Conservation (phyloP, 2,329 filamentous ascomycete species). For the Ceratocystis alfenasii region DNA sequence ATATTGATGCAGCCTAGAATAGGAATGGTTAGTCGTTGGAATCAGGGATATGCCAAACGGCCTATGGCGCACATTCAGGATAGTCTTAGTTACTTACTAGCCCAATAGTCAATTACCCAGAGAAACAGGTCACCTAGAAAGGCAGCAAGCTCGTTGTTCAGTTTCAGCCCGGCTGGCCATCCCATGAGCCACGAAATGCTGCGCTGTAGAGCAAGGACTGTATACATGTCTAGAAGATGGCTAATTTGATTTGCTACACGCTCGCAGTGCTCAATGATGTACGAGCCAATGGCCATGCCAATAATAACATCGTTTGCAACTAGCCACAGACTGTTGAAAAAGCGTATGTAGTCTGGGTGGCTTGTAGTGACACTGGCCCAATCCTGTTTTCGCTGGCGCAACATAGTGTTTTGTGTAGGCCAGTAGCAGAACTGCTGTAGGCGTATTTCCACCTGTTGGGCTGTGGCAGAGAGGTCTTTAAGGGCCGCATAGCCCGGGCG, state of each 20-base stretch:
- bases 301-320: conserved; percentile 98
- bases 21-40: neutral
- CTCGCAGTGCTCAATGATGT: conserved; percentile 87
- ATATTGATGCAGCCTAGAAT: conserved; percentile 57
- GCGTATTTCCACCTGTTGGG: conserved; percentile 93
- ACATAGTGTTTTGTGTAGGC: conserved; percentile 89
- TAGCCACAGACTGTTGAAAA: conserved; percentile 97
- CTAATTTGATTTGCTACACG: conserved; percentile 75
- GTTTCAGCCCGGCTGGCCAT: conserved; percentile 85
- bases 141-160: conserved; percentile 85
- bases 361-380: conserved; percentile 94
- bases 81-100: conserved; percentile 43
- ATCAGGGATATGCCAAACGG: neutral
- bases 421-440: conserved; percentile 98
- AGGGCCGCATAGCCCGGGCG: conserved; percentile 69
- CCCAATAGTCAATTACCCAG: conserved; percentile 99
- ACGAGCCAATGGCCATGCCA: conserved; percentile 88
- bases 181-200: conserved; percentile 95
- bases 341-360: conserved; percentile 95
- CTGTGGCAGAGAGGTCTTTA: conserved; percentile 91
- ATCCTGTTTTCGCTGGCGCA: conserved; percentile 78
- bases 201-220: conserved; percentile 72
- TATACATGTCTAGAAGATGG: conserved; percentile 63
- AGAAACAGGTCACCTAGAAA: conserved; percentile 92
- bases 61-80: neutral